Evolutionary conservation across 257 asterid genomes (phyloP).

Genomic region (Sherardia arvensis): DNA sequence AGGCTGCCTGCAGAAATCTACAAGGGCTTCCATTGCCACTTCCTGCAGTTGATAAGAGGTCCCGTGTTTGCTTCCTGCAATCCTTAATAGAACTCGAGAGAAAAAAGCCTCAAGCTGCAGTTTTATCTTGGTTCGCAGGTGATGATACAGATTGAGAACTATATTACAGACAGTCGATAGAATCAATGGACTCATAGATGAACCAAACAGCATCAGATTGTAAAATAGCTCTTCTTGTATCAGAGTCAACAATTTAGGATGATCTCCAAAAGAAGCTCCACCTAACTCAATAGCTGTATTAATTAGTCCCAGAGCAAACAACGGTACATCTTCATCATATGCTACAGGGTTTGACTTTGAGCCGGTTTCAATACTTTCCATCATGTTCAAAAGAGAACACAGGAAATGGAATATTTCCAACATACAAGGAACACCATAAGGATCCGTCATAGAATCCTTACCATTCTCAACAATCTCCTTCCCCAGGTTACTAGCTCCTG

Average conservation of each 20-base stretch:
- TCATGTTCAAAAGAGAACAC: conserved; percentile 78
- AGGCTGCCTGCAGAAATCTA: conserved; percentile 92
- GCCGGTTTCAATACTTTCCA: conserved; percentile 64
- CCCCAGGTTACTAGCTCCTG: conserved; percentile 16
- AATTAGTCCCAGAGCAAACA: conserved; percentile 86
- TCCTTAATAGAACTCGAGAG: conserved; percentile 65
- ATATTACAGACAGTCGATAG: conserved; percentile 92
- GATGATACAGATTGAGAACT: conserved; percentile 86
- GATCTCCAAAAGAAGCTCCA: conserved; percentile 61
- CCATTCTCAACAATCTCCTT: conserved; percentile 27
- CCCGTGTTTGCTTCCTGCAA: conserved; percentile 76
- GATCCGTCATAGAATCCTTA: conserved; percentile 52
- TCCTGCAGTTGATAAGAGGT: conserved; percentile 92
- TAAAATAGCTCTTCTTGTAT: conserved; percentile 84
- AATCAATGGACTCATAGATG: conserved; percentile 90
- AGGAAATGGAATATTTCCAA: conserved; percentile 84
- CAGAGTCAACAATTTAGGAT: conserved; percentile 66
- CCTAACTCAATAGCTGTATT: conserved; percentile 85
- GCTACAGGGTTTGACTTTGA: conserved; percentile 72
- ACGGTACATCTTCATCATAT: conserved; percentile 91
- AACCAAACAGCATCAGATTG: conserved; percentile 83
- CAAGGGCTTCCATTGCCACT: conserved; percentile 94
- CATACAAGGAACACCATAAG: conserved; percentile 91
- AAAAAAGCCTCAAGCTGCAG: conserved; percentile 86
- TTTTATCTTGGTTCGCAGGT: conserved; percentile 67